These are phyloP conservation scores for Boletus reticulatus DNA, from an alignment of 768 basidiomycete species.

Conservation along the genomic window DNA sequence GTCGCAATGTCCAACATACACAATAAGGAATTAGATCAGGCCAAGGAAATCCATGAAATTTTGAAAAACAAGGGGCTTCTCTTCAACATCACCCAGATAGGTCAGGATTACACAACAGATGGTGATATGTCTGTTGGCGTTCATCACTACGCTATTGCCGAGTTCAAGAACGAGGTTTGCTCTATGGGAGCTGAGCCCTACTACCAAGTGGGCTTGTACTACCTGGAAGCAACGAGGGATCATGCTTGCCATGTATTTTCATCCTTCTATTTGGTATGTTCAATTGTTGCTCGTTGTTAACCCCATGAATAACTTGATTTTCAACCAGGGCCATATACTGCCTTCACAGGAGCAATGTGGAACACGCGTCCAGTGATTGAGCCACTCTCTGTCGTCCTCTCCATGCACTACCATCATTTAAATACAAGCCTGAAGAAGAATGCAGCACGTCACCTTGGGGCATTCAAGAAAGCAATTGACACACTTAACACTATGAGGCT, in stretches of 20 bases:
- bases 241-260: not conserved
- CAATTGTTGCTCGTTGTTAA: too few species aligned
- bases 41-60: too few species aligned
- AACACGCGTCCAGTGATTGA: not conserved
- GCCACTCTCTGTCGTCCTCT: not conserved
- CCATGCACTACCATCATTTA: not conserved
- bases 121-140: not conserved
- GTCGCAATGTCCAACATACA: too few species aligned
- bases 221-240: not conserved
- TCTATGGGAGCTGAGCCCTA: not conserved
- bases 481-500: not conserved
- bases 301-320: too few species aligned
- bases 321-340: too few species aligned
- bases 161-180: not conserved
- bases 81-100: too few species aligned
- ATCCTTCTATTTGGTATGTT: not conserved
- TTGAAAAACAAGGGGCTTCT: too few species aligned
- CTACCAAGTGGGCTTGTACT: not conserved
- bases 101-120: not conserved
- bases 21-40: too few species aligned
- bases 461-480: not conserved
- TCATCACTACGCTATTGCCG: not conserved
- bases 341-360: too few species aligned
- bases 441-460: not conserved
- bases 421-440: not conserved